Conservation (phyloP, 306 rosid genomes). For the Cicer yamashitae region DNA sequence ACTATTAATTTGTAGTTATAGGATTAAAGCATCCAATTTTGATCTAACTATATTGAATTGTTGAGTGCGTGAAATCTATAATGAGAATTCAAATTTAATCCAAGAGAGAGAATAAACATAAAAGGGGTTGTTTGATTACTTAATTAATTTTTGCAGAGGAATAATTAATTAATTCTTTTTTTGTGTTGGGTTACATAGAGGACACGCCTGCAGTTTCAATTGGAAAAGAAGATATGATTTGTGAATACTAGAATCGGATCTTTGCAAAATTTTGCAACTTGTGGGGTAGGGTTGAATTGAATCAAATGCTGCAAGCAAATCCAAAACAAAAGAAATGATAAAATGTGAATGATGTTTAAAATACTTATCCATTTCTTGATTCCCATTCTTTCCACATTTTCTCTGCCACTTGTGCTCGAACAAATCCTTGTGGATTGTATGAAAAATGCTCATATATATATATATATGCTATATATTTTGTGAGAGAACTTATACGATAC, state of each 20-base stretch:
- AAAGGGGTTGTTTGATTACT: neutral
- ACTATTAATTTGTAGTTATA: no score
- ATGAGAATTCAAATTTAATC: neutral
- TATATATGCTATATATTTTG: neutral
- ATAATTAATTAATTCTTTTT: no score
- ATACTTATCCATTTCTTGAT: conserved; percentile 33
- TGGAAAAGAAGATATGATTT: conserved; percentile 21
- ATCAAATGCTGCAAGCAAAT: conserved; percentile 41
- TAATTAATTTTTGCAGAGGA: neutral
- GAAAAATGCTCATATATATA: neutral
- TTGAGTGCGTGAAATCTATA: neutral
- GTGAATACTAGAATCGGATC: conserved; percentile 7
- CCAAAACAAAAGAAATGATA: neutral
- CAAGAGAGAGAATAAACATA: neutral
- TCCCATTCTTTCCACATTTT: conserved; percentile 39
- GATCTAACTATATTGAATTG: neutral
- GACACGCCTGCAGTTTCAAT: conserved; percentile 43
- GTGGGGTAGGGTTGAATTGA: conserved; percentile 35
- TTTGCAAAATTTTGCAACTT: conserved; percentile 36
- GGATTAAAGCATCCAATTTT: neutral
- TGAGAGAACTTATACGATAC: no score
- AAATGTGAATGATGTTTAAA: conserved; percentile 34
- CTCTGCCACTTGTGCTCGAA: conserved; percentile 42
- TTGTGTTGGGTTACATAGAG: conserved; percentile 25
- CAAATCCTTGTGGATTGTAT: conserved; percentile 35